A percentile compares a stretch with the other conserved stretches of the same genome.
These are phyloP conservation scores for Lodderomyces metapsilosis DNA, from an alignment of 1,139 yeast genomes.

Conservation along the genomic window DNA sequence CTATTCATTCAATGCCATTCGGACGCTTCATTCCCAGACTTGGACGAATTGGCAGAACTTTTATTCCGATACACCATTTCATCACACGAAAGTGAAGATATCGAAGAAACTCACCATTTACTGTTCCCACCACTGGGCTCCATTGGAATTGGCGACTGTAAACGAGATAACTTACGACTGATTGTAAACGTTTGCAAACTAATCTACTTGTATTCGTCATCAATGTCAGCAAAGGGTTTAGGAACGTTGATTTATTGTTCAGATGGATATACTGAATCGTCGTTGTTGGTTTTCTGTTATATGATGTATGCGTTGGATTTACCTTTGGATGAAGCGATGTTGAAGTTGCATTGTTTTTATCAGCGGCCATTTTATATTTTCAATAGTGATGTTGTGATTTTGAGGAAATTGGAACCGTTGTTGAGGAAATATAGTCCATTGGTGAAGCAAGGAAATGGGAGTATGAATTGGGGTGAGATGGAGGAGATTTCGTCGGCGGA, in stretches of 20 bases:
- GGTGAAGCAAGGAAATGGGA: slow-evolving; percentile 11
- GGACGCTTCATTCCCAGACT: slow-evolving; percentile 57
- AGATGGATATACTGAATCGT: slow-evolving; percentile 92
- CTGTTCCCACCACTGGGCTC: slow-evolving; percentile 87
- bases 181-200: slow-evolving; percentile 65
- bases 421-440: slow-evolving; percentile 56
- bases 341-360: slow-evolving; percentile 58
- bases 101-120: slow-evolving; percentile 37
- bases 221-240: slow-evolving; percentile 23
- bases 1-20: slow-evolving; percentile 46
- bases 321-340: slow-evolving; percentile 50
- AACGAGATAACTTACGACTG: slow-evolving; percentile 52
- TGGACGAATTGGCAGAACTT: slow-evolving; percentile 33
- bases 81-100: slow-evolving; percentile 18
- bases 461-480: slow-evolving; percentile 21
- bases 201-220: slow-evolving; percentile 42
- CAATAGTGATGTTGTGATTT: slow-evolving; percentile 66
- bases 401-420: slow-evolving; percentile 62
- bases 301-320: slow-evolving; percentile 64
- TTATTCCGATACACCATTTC: slow-evolving; percentile 33
- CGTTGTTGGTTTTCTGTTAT: slow-evolving; percentile 69
- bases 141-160: slow-evolving; percentile 68
- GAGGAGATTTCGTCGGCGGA: slow-evolving; percentile 32
- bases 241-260: slow-evolving; percentile 65
- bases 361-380: slow-evolving; percentile 85